Evolutionary conservation across 129 eudicot genomes (phyloP), one percentile per base, ranked within the genome.

Genomic region (Flaveria robusta): DNA sequence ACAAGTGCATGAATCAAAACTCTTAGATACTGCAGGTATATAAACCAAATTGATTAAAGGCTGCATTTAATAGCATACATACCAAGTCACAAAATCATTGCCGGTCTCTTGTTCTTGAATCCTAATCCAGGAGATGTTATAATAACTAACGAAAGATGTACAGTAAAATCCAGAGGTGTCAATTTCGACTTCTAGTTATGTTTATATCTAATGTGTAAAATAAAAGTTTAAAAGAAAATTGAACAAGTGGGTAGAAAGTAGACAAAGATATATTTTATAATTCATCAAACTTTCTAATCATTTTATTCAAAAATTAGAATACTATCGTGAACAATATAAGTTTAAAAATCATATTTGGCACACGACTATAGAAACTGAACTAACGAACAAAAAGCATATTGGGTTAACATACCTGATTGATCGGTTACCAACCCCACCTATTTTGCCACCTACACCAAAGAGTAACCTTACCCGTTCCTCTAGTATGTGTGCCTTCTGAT

Each of bases 401-500:
- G 60, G 60, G 60, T 54, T 23, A 18, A 54, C 60, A 54, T n/a
- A 19, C 23, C 24, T 10, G 10, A 18, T 18, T 13, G 1, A 12
- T 9, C 63, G 0, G 58, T 16, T 51, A 51, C n/a, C 56, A 4
- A 55, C 9, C 63, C 27, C 10, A 55, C 13, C 8, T 14, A 22
- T 55, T 55, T 55, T 55, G 13, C 63, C 63, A 20, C 14, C 27
- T 9, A 55, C 22, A 22, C 66, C 10, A 75, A 56, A 24, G 59
- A 74, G 34, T 19, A 54, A 60, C 12, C 65, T 63, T 49, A 31
- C 46, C 6, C 52, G 16, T 46, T 62, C 24, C 72, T 47, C 50
- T 31, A 7, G 66, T 31, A 45, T 10, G 23, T 47, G 79, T 64
- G 51, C 51, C 52, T 14, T 55, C 66, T 66, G 81, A 68, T 34